Percentiles rank a stretch among this genome's conserved stretches.
Evolutionary conservation across 345 rosid genomes (phyloP).

Genomic region (Euphorbia peplus): DNA sequence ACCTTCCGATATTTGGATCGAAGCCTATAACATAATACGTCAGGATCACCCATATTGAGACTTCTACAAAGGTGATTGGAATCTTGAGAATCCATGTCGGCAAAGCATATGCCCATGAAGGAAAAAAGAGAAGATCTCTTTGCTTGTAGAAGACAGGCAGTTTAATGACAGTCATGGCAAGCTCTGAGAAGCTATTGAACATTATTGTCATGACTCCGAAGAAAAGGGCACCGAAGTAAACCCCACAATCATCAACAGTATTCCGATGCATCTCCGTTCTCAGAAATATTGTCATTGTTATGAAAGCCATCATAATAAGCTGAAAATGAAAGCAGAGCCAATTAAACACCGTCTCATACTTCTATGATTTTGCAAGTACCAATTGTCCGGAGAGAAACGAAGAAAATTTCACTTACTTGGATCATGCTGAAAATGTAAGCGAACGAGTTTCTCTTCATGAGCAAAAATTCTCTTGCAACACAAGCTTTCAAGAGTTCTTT

Average conservation of each 20-base stretch:
- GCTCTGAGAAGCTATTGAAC: constrained; percentile 82
- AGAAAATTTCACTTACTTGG: constrained; percentile 28
- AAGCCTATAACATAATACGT: constrained; percentile 56
- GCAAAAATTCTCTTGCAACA: constrained; percentile 58
- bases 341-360: background rate
- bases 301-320: constrained; percentile 50
- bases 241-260: constrained; percentile 53
- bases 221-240: constrained; percentile 69
- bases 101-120: constrained; percentile 83
- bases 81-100: constrained; percentile 87
- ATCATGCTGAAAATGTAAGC: constrained; percentile 56
- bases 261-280: constrained; percentile 67
- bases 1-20: constrained; percentile 52
- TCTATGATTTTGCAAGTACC: background rate
- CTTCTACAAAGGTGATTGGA: constrained; percentile 59
- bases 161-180: constrained; percentile 64
- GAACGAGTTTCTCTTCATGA: constrained; percentile 83
- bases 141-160: constrained; percentile 94
- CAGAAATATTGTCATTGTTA: constrained; percentile 64
- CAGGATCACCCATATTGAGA: constrained; percentile 51
- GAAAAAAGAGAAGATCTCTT: constrained; percentile 75
- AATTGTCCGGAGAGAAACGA: background rate
- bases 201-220: constrained; percentile 43
- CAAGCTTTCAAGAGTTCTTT: constrained; percentile 61
- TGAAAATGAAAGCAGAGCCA: constrained; percentile 26